Base-by-base conservation (phyloP, 2,329 filamentous ascomycete species). In the Pestalotiopsis sp. region DNA sequence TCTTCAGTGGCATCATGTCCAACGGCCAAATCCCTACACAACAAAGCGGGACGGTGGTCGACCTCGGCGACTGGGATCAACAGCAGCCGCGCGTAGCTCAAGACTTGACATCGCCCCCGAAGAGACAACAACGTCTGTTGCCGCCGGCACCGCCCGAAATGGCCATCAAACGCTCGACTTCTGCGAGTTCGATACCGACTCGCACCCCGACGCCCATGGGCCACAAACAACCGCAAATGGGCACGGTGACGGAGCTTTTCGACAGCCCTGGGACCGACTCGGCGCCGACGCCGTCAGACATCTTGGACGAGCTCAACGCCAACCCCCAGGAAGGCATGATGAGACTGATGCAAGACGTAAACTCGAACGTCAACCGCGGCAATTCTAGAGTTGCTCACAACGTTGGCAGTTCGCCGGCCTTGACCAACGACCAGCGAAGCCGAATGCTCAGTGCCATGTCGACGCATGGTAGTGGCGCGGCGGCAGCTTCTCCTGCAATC, bases 1-100 rank as follows among this genome's bases (percentile, higher is more conserved):
- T 97, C 76, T 93, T 98, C 76, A 90, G 91, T 4, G 91, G 90
- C 72, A 88, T 93, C 69, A 91, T 96, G 68, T 89, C 92, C 4
- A 83, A 80, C 41, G 84, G 80, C 45, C 85, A 87, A 74, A 84
- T 79, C 49, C 81, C 82, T 36, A 68, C 79, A 81, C 74, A 86
- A 58, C 83, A 82, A 4, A 84, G 86, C 69, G 87, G 88, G 31
- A 89, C 82, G 68, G 86, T 91, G 7, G 87, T 91, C 41, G 88
- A 91, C 69, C 80, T 91, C 14, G 87, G 87, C 61, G 89, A 91
- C 68, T 86, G 88, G 71, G 81, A 88, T 58, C 84, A 86, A 64
- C 80, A 83, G 36, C 84, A 85, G 69, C 73, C 82, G 60, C 79
- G 83, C 49, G 75, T 79, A 23, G 67, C 79, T 4, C 74, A 76